A percentile compares a stretch with the other conserved stretches of the same genome.
Conservation (phyloP, 2,329 filamentous ascomycete species). For the Aspergillus sp. region DNA sequence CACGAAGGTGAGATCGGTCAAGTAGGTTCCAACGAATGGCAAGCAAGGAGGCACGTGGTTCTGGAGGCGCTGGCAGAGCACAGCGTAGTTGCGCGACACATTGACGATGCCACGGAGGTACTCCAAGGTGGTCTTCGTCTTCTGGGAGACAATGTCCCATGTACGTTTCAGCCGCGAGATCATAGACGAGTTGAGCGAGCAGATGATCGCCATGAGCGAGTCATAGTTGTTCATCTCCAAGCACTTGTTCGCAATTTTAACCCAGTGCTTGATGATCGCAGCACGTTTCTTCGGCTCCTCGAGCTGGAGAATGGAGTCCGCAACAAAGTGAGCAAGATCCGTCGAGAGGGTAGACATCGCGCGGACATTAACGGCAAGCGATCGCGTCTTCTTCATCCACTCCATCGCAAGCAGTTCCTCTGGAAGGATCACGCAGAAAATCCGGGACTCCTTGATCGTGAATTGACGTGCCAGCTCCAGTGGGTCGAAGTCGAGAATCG, state of each 20-base stretch:
- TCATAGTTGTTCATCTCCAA: conserved; percentile 94
- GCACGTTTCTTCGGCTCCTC: conserved; percentile 93
- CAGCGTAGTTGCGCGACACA: conserved; percentile 85
- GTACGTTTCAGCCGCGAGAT: conserved; percentile 85
- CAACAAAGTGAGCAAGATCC: conserved; percentile 87
- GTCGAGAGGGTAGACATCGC: conserved; percentile 92
- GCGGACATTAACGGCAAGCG: conserved; percentile 82
- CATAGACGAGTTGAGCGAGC: conserved; percentile 86
- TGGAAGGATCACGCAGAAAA: conserved; percentile 88
- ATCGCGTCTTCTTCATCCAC: conserved; percentile 86
- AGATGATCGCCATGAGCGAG: conserved; percentile 94
- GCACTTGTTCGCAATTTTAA: conserved; percentile 86
- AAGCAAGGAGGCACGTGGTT: conserved; percentile 88
- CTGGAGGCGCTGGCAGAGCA: conserved; percentile 77
- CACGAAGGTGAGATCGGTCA: conserved; percentile 94
- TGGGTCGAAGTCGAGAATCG: conserved; percentile 86
- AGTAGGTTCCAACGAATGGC: conserved; percentile 92
- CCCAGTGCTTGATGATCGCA: conserved; percentile 92
- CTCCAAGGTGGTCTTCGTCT: conserved; percentile 77
- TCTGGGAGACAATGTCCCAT: conserved; percentile 84
- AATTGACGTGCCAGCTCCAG: conserved; percentile 88
- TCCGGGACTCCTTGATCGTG: conserved; percentile 84
- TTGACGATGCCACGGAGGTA: conserved; percentile 82
- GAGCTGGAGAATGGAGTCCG: conserved; percentile 84
- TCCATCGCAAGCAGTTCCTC: conserved; percentile 89